Percentiles rank a stretch among this genome's conserved stretches.
Evolutionary conservation across 495 filamentous ascomycete genomes (phyloP).

Genomic region (Podospora sp.): DNA sequence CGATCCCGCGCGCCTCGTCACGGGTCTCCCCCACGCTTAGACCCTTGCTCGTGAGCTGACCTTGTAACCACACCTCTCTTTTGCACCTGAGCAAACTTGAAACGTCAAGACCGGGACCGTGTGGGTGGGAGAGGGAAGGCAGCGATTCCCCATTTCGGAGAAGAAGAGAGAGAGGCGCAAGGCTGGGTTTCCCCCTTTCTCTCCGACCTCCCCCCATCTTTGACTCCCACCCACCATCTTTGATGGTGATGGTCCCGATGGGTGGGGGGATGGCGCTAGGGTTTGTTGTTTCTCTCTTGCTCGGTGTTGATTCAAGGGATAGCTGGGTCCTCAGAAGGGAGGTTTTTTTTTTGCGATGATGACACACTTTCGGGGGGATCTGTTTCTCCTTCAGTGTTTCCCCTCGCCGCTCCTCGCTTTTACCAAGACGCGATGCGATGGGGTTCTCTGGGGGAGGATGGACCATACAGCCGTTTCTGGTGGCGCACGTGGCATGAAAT

Average conservation of each 20-base stretch:
- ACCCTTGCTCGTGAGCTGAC: conserved; percentile 1
- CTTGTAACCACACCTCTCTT: conserved; percentile 16
- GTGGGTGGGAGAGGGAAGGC: too few species aligned
- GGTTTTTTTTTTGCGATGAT: neutral
- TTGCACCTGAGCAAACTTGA: conserved; percentile 11
- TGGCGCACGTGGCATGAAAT: conserved; percentile 14
- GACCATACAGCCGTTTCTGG: neutral
- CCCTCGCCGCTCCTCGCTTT: neutral
- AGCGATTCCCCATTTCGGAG: neutral
- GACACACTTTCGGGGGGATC: too few species aligned
- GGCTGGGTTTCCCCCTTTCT: neutral
- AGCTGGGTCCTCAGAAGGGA: neutral
- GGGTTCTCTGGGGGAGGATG: neutral
- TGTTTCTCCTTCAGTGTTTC: too few species aligned
- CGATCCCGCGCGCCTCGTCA: conserved; percentile 1
- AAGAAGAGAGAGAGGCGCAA: neutral
- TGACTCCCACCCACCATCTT: neutral
- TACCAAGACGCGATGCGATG: neutral
- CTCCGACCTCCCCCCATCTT: neutral
- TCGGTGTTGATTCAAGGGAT: neutral
- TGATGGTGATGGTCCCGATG: neutral
- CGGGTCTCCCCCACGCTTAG: conserved; percentile 6
- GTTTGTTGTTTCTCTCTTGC: neutral
- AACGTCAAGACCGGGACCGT: neutral
- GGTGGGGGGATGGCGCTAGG: neutral